Conservation (phyloP, 345 rosid species). For the Sonneratia caseolaris region DNA sequence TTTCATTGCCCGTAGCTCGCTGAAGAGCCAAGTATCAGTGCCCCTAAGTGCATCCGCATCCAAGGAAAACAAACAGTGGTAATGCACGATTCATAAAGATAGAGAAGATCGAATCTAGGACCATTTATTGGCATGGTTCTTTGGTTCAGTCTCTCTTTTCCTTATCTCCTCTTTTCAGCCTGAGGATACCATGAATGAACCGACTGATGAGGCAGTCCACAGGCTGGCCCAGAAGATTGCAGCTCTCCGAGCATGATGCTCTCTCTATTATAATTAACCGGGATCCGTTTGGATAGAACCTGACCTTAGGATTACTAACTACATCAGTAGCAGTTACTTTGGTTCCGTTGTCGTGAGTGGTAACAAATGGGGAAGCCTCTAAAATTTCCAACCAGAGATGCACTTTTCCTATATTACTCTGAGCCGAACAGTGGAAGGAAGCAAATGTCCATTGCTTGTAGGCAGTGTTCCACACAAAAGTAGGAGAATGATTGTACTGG, state of each 20-base stretch:
- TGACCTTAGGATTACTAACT: neutral
- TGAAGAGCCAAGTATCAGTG: constrained; percentile 96
- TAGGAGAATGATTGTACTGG: no score
- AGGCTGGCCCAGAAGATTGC: constrained; percentile 47
- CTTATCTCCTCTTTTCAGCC: constrained; percentile 10
- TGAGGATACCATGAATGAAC: constrained; percentile 41
- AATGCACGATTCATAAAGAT: neutral
- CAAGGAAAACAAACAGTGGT: constrained; percentile 22
- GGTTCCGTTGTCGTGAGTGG: neutral
- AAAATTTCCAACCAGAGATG: neutral
- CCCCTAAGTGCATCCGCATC: constrained; percentile 69
- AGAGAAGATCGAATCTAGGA: neutral
- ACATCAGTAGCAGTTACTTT: neutral
- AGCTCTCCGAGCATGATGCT: constrained; percentile 39
- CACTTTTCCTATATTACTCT: neutral
- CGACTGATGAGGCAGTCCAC: constrained; percentile 33
- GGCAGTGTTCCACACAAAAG: no score
- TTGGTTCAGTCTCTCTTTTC: neutral
- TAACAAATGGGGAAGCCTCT: neutral
- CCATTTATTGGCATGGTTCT: neutral
- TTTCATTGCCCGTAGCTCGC: constrained; percentile 48
- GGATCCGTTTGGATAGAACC: neutral
- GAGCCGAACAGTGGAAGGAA: neutral
- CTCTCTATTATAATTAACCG: neutral
- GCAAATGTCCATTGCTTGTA: neutral